Evolutionary conservation across 2,329 filamentous ascomycete species (phyloP).

Genomic region (Neocucurbitaria cava): DNA sequence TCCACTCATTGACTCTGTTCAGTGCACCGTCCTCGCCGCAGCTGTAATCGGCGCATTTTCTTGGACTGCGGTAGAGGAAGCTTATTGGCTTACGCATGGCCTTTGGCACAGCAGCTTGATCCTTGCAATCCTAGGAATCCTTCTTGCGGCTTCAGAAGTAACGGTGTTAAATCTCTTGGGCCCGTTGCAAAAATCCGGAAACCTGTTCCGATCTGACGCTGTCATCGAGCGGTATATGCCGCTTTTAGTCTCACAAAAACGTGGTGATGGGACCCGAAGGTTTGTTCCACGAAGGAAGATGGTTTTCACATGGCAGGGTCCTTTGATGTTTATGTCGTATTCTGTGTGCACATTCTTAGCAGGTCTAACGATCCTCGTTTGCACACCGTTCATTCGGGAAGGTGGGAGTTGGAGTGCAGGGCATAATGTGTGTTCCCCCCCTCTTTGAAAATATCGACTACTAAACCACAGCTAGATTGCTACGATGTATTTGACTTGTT

Average conservation of each 20-base stretch:
- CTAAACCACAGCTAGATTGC: neutral
- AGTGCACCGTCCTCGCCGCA: slow-evolving; percentile 21
- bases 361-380: neutral
- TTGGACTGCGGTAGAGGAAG: slow-evolving; percentile 16
- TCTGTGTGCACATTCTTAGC: slow-evolving; percentile 15
- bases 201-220: neutral
- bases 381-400: neutral
- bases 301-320: slow-evolving; percentile 22
- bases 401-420: neutral
- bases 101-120: slow-evolving; percentile 20
- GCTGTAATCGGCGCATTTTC: slow-evolving; percentile 21
- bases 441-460: neutral
- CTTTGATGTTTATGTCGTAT: slow-evolving; percentile 23
- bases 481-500: neutral
- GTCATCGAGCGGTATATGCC: neutral
- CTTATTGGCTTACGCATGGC: slow-evolving; percentile 19
- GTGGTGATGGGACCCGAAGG: neutral
- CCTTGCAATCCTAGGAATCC: slow-evolving; percentile 15
- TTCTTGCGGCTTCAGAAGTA: slow-evolving; percentile 12
- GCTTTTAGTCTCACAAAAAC: neutral
- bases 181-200: neutral
- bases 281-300: slow-evolving; percentile 15
- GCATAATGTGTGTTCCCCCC: neutral
- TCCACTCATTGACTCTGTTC: too few relatives aligned
- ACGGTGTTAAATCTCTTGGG: slow-evolving; percentile 10